Percentiles rank a stretch among this genome's conserved stretches.
Evolutionary conservation across 306 rosid species (phyloP).

Genomic region (peach (Prunus persica)): Prunus_persica_NCBIv2 NC_034015.1:18845001-18845500

Average conservation of each 20-base stretch:
- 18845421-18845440: conserved; percentile 52
- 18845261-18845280: conserved; percentile 69
- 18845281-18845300: conserved; percentile 80
- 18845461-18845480: conserved; percentile 72
- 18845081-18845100: conserved; percentile 11
- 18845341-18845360: too few relatives aligned
- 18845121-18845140: conserved; percentile 13
- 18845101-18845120: background rate
- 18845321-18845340: conserved; percentile 86
- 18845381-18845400: conserved; percentile 93
- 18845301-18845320: conserved; percentile 84
- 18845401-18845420: conserved; percentile 82
- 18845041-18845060: background rate
- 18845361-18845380: conserved; percentile 95
- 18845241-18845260: conserved; percentile 56
- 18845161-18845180: conserved; percentile 65
- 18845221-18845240: conserved; percentile 61
- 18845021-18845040: background rate
- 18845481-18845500: conserved; percentile 89
- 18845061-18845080: conserved; percentile 7
- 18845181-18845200: conserved; percentile 88
- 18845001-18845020: background rate
- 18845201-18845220: conserved; percentile 63
- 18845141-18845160: conserved; percentile 17
- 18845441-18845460: conserved; percentile 55